Evolutionary conservation across 179 eudicot species (phyloP).

Genomic region (Vitellaria paradoxa): DNA sequence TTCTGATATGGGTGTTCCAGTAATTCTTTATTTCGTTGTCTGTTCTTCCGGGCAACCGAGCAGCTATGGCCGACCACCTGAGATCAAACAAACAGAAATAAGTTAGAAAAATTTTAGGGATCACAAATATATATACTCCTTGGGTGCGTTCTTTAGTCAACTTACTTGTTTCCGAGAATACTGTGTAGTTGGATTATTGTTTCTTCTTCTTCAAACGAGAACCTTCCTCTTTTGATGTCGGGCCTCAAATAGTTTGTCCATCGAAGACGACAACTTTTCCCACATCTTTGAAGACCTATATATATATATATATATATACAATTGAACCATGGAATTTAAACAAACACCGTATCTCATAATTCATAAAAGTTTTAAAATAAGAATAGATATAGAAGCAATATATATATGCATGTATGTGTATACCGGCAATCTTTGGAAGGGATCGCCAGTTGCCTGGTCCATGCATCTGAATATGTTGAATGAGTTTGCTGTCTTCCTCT

Average conservation of each 20-base stretch:
- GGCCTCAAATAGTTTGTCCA: slow-evolving; percentile 64
- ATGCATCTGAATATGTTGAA: slow-evolving; percentile 43
- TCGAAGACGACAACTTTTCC: slow-evolving; percentile 62
- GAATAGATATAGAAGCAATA: background rate
- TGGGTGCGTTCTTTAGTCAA: background rate
- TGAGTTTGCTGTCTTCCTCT: slow-evolving; percentile 66
- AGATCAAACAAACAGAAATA: background rate
- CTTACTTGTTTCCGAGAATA: slow-evolving; percentile 51
- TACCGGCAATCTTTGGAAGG: slow-evolving; percentile 79
- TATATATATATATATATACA: slow-evolving; percentile 13
- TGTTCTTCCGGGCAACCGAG: slow-evolving; percentile 51
- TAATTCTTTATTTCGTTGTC: slow-evolving; percentile 58
- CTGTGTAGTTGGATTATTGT: slow-evolving; percentile 46
- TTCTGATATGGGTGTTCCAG: slow-evolving; percentile 60
- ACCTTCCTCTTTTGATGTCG: slow-evolving; percentile 58
- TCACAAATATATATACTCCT: background rate
- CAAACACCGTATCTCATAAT: background rate
- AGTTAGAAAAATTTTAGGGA: background rate
- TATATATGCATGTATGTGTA: background rate
- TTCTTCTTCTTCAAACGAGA: slow-evolving; percentile 55
- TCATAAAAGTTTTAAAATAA: background rate
- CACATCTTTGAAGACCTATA: slow-evolving; percentile 70
- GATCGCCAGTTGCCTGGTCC: slow-evolving; percentile 77
- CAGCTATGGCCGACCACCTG: slow-evolving; percentile 64
- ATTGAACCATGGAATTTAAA: background rate